Evolutionary conservation across 1,139 yeast genomes (phyloP), one percentile per base, ranked within the genome.

Genomic region (Lodderomyces metapsilosis): DNA sequence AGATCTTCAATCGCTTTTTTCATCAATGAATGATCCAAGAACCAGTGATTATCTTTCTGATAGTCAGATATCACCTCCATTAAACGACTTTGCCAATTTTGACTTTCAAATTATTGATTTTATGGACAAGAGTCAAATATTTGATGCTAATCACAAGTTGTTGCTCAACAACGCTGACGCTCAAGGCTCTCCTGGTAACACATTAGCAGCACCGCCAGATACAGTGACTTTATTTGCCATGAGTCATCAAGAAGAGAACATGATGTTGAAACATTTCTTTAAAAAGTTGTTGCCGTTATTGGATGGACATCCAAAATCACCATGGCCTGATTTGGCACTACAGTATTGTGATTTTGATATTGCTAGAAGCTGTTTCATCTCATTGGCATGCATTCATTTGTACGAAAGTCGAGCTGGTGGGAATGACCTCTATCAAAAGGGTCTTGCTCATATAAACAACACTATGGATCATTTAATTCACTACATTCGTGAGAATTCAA

Each of bases 261-360:
- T 65, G 62, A 71, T 76, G 66, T 52, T 77, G 43, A 71, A 68
- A 43, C 82, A 77, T 53, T 77, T 76, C 50, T 77, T 77, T 54
- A 71, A 74, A 47, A 71, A 74, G 47, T 60, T 77, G 23, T 54
- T 77, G 3, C 80, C 78, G 1, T 52, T 77, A 30, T 52, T 77
- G 17, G 82, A 77, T 55, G 79, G 80, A 0, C 81, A 76, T 52
- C 82, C 82, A 0, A 72, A 73, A 37, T 65, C 79, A 0, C 82
- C 82, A 2, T 76, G 81, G 81, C 82, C 82, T 0, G 77, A 76
- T 43, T 54, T 77, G 39, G 79, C 80, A 23, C 58, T 77, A 44
- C 69, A 72, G 40, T 76, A 77, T 50, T 77, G 82, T 48, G 79
- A 77, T 50, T 71, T 74, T 49, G 78, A 76, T 48, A 66, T 76